phyloP scores from a whole-genome alignment of 257 asterid species.

The Ilex asprella region DNA sequence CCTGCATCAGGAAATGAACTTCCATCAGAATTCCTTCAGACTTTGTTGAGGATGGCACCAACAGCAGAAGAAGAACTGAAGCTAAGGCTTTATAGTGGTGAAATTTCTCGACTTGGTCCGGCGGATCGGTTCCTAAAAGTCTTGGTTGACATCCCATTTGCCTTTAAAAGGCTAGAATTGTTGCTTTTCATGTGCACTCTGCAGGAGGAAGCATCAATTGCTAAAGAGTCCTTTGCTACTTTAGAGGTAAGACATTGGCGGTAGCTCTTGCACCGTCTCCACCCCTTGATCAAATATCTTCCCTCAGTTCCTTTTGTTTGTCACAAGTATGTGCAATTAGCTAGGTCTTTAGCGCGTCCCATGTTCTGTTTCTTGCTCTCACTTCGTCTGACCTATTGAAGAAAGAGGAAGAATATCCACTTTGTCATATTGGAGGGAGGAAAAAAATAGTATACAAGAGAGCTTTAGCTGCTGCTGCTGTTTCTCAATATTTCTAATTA shows the following conservation, averaged over 20 bases:
- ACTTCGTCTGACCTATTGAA: no score
- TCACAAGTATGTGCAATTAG: no score
- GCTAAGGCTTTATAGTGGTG: slow-evolving; percentile 68
- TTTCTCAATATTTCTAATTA: no score
- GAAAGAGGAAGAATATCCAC: no score
- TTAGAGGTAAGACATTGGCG: slow-evolving; percentile 53
- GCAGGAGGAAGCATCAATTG: slow-evolving; percentile 50
- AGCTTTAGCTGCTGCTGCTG: no score
- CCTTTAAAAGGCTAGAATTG: slow-evolving; percentile 72
- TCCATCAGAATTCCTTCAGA: slow-evolving; percentile 73
- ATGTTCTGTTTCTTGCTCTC: background rate
- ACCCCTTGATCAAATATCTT: no score
- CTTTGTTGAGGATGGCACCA: slow-evolving; percentile 78
- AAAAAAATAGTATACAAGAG: no score
- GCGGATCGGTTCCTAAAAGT: slow-evolving; percentile 89
- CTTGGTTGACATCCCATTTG: slow-evolving; percentile 73
- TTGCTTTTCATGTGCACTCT: slow-evolving; percentile 71
- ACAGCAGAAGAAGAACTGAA: slow-evolving; percentile 82
- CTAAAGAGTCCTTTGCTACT: slow-evolving; percentile 57
- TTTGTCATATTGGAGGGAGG: no score
- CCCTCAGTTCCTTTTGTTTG: no score
- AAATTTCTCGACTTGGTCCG: slow-evolving; percentile 74
- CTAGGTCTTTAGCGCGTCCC: background rate
- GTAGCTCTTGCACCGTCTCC: no score
- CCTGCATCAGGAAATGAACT: slow-evolving; percentile 76